phyloP scores from a whole-genome alignment of 2,329 filamentous ascomycete genomes.

The Microsporum audouinii region DNA sequence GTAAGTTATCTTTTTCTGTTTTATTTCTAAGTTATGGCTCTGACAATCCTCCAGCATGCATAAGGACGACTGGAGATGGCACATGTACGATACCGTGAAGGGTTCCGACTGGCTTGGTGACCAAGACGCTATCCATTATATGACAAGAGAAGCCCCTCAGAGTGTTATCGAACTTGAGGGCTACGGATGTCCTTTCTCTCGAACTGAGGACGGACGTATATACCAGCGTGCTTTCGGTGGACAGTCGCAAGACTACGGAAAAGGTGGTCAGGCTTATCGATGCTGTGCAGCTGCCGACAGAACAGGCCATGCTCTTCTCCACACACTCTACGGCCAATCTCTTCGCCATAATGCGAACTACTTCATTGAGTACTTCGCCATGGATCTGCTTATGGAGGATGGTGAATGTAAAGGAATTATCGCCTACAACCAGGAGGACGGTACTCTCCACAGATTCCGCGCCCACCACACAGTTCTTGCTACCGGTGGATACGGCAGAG shows the following conservation, averaged over 20 bases:
- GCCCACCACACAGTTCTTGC: constrained; percentile 94
- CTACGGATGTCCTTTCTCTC: constrained; percentile 44
- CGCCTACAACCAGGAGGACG: constrained; percentile 97
- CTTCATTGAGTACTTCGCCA: constrained; percentile 98
- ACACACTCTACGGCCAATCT: constrained; percentile 97
- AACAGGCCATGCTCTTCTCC: constrained; percentile 92
- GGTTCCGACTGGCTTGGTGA: constrained; percentile 49
- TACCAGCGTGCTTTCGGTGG: constrained; percentile 79
- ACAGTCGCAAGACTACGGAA: constrained; percentile 87
- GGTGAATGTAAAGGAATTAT: constrained; percentile 93
- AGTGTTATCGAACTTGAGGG: constrained; percentile 46
- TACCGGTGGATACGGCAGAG: constrained; percentile 92
- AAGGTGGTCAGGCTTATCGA: constrained; percentile 95
- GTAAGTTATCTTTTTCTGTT: constrained; percentile 17
- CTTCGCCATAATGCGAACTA: constrained; percentile 98
- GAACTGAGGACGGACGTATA: constrained; percentile 23
- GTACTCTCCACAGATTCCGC: constrained; percentile 91
- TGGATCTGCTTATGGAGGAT: constrained; percentile 95
- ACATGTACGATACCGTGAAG: constrained; percentile 51
- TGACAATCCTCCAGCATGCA: constrained; percentile 32
- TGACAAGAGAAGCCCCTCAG: constrained; percentile 45
- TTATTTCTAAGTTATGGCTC: not conserved
- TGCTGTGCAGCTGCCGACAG: constrained; percentile 92
- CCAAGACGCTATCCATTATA: constrained; percentile 50
- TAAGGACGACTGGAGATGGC: constrained; percentile 48